Base-by-base conservation (phyloP, 2,329 filamentous ascomycete genomes). In the Colletotrichum tamarilloi region DNA sequence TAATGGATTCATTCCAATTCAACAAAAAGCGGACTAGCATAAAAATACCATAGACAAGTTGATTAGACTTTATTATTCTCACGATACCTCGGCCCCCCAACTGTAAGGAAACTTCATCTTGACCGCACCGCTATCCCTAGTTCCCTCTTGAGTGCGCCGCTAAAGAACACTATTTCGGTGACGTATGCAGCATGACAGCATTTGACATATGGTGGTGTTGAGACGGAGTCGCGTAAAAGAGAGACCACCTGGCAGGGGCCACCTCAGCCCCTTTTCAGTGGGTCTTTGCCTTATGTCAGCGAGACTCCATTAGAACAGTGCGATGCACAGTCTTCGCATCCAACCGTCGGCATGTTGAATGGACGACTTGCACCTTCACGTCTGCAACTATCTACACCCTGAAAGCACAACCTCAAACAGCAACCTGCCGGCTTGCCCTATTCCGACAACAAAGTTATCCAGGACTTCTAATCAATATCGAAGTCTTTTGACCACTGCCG, bases 21-120 rank as follows among this genome's bases (percentile, higher is more conserved):
- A n/a, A 71, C 28, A 55, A 62, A 1, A 57, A 57, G 71, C 58
- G 46, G 4, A 16, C 6, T 57, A 35, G 42, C 52, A 65, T 66
- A 8, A 4, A 52, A 66, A 66, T 62, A 66, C n/a, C 24, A 62
- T n/a, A 32, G 53, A 55, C 28, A 9, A 38, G 32, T 35, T 52
- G 5, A n/a, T n/a, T 49, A 49, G 42, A 49, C 19, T n/a, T 49
- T 1, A 9, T 9, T 8, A 22, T 49, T 22, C 19, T 22, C 19
- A 49, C 42, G 42, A n/a, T 4, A n/a, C 19, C 2, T 49, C 7
- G 4, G 42, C 5, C 42, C 42, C 8, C 19, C 42, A 4, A 22
- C 42, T 8, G 19, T 2, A 22, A 49, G 7, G 19, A 49, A n/a
- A 49, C 19, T 49, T 22, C 19, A 22, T 49, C 3, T 22, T n/a